A percentile compares a stretch with the other conserved stretches of the same genome.
These are phyloP conservation scores for Saccharomycopsis oosterbeekiorum DNA, from an alignment of 805 yeast species.

Conservation along the genomic window DNA sequence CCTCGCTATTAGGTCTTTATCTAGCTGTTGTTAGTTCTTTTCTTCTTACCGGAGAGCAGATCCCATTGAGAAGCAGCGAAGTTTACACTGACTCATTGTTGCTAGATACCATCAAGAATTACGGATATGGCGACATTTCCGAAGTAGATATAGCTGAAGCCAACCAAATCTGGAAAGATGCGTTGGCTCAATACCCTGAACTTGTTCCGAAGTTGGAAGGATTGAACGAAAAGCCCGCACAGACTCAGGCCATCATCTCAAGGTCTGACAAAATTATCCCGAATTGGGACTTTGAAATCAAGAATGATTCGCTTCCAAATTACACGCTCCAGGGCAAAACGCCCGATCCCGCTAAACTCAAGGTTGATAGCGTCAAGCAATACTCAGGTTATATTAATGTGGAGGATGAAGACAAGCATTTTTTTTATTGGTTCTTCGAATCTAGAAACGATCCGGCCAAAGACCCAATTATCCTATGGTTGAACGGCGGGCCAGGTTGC, in stretches of 20 bases:
- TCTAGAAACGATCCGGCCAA: slow-evolving; percentile 79
- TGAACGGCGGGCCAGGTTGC: slow-evolving; percentile 95
- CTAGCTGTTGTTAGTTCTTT: background rate
- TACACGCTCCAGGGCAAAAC: slow-evolving; percentile 55
- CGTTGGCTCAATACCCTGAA: too few species aligned
- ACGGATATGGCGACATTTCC: background rate
- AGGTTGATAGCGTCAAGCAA: slow-evolving; percentile 77
- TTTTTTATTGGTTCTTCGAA: slow-evolving; percentile 60
- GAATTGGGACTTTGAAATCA: slow-evolving; percentile 32
- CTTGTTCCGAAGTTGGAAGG: too few species aligned
- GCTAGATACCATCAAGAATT: background rate
- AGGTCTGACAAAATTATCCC: too few species aligned
- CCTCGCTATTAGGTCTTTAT: too few species aligned
- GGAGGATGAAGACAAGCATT: slow-evolving; percentile 74
- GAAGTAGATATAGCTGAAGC: background rate
- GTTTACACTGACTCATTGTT: background rate
- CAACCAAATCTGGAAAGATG: background rate
- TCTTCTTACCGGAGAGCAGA: background rate
- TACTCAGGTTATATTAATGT: slow-evolving; percentile 81
- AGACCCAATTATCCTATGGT: slow-evolving; percentile 82
- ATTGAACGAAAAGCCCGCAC: too few species aligned
- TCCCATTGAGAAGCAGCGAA: background rate
- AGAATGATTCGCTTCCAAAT: slow-evolving; percentile 32
- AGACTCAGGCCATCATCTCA: too few species aligned
- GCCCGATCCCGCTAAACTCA: slow-evolving; percentile 53